Percentiles rank a stretch among this genome's conserved stretches.
These are phyloP conservation scores for Linaria vulgaris DNA, from an alignment of 257 asterid genomes.

Conservation along the genomic window DNA sequence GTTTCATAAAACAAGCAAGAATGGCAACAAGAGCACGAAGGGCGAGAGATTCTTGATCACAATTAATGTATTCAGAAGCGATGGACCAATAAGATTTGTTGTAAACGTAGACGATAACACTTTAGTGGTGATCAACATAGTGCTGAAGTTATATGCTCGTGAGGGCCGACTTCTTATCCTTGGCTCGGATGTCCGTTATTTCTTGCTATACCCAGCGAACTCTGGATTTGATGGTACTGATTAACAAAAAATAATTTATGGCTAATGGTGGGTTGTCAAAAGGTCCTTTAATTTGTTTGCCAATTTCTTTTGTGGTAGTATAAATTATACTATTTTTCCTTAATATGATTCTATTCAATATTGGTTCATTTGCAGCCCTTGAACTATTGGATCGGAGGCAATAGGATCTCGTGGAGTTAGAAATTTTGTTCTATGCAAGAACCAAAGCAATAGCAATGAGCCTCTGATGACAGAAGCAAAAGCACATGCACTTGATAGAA, in stretches of 20 bases:
- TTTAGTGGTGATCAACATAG: constrained; percentile 31
- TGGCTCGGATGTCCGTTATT: constrained; percentile 26
- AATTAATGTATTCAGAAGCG: constrained; percentile 41
- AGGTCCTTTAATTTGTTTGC: too few relatives aligned
- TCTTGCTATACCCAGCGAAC: constrained; percentile 40
- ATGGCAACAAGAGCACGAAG: neutral
- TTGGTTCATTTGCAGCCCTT: constrained; percentile 42
- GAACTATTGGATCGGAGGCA: constrained; percentile 36
- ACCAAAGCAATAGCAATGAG: constrained; percentile 23
- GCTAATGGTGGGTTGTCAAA: too few relatives aligned
- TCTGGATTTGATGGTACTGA: constrained; percentile 42
- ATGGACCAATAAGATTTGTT: constrained; percentile 44
- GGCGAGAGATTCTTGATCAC: constrained; percentile 32
- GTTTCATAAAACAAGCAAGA: neutral
- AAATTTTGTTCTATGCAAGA: constrained; percentile 59
- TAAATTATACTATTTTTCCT: neutral
- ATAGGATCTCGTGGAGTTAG: constrained; percentile 50
- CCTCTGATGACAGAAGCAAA: constrained; percentile 40
- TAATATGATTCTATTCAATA: too few relatives aligned
- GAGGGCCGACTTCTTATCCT: constrained; percentile 48
- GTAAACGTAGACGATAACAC: constrained; percentile 38
- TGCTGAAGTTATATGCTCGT: constrained; percentile 38
- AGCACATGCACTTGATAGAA: constrained; percentile 17
- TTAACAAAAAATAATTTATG: neutral
- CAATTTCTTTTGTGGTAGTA: too few relatives aligned